Base-by-base conservation (phyloP, 306 rosid genomes). In the Vicia villosa region DNA sequence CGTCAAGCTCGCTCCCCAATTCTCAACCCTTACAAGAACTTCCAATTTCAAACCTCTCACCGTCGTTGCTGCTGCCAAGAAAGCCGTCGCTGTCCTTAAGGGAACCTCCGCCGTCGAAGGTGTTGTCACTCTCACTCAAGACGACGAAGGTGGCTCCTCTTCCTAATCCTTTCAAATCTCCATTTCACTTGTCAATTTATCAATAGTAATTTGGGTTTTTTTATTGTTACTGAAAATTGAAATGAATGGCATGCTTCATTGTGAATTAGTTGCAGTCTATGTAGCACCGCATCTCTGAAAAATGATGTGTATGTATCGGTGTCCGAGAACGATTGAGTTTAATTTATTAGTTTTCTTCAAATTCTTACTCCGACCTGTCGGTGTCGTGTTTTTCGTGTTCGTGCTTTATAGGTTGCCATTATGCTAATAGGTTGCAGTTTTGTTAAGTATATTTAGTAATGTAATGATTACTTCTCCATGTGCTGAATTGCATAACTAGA, bases 11-110 rank as follows among this genome's bases (percentile, higher is more conserved):
- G 66, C 89, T 7, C 77, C 82, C 51, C 81, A 80, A 17, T 66
- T 74, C 38, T 64, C 49, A 16, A 49, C 84, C 50, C 58, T 81
- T 12, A 68, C 86, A 1, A n/a, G n/a, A n/a, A 70, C 74, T 62
- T 49, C 86, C 63, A 19, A 65, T n/a, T 85, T 83, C 50, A 87
- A 66, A 72, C 84, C 87, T 22, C 80, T 86, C 62, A 63, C 82
- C 3, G 74, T 84, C 65, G 71, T 83, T 57, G 86, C 92, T 47
- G 86, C 88, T 41, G 16, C 91, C 68, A 84, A 86, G 83, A 91
- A 86, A 69, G 97, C 92, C 51, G 97, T 91, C 60, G 83, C 90
- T 37, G 92, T 91, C 57, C 89, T 91, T 77, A 86, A 86, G 85
- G 97, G 97, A 0, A 86, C 17, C 57, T 84, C 97, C 66, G 15